These are phyloP conservation scores for Coriaria nepalensis DNA, from an alignment of 306 rosid species.

Conservation along the genomic window DNA sequence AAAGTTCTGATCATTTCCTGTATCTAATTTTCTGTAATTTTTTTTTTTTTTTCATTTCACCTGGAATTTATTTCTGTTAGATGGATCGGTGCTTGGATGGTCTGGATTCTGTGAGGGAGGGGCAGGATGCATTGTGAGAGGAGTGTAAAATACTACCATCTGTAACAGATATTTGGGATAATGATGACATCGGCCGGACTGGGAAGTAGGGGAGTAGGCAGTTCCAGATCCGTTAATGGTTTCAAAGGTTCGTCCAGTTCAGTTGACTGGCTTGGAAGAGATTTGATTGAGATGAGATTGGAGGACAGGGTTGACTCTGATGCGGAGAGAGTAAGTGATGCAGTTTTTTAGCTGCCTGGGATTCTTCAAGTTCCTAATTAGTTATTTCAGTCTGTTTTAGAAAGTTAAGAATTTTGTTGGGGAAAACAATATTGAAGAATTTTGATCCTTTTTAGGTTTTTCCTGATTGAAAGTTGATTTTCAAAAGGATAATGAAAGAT, in stretches of 20 bases:
- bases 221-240: conserved; percentile 79
- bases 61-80: conserved; percentile 15
- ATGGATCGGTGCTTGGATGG: conserved; percentile 23
- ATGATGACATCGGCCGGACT: conserved; percentile 82
- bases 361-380: conserved; percentile 6
- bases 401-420: neutral
- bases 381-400: neutral
- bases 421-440: neutral
- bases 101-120: conserved; percentile 9
- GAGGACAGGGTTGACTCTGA: conserved; percentile 49
- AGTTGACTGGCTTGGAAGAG: conserved; percentile 97
- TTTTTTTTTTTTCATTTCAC: neutral
- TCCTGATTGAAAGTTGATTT: conserved; percentile 2
- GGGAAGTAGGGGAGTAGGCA: conserved; percentile 80
- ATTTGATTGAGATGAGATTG: conserved; percentile 90
- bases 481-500: neutral
- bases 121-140: conserved; percentile 12
- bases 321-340: conserved; percentile 44
- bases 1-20: no score
- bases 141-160: conserved; percentile 14
- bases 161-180: conserved; percentile 8
- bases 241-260: conserved; percentile 75
- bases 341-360: conserved; percentile 2
- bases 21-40: neutral
- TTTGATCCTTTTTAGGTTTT: neutral